A percentile compares a stretch with the other conserved stretches of the same genome.
phyloP scores from a whole-genome alignment of 2,329 filamentous ascomycete genomes.

The Aspergillus pseudotamarii region DNA sequence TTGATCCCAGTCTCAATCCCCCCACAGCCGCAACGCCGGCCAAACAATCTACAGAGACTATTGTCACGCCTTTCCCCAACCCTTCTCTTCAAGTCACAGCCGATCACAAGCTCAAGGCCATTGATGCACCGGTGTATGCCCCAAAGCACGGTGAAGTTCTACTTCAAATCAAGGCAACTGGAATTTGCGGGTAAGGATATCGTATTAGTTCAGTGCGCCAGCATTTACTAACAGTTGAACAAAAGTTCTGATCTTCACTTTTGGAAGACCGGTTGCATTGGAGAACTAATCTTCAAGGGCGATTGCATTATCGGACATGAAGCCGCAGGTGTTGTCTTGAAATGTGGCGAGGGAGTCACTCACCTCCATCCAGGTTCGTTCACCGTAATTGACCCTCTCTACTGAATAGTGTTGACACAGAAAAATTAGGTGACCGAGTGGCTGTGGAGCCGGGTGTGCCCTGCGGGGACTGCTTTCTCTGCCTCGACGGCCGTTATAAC shows the following conservation, averaged over 20 bases:
- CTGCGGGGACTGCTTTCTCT: conserved; percentile 63
- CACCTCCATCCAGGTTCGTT: conserved; percentile 50
- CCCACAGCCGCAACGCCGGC: not conserved
- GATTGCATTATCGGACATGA: conserved; percentile 70
- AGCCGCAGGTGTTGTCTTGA: conserved; percentile 62
- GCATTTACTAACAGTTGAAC: not conserved
- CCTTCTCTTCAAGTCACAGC: conserved; percentile 63
- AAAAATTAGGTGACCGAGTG: conserved; percentile 60
- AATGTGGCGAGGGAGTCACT: conserved; percentile 58
- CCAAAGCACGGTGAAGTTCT: conserved; percentile 60
- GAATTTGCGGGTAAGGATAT: conserved; percentile 60
- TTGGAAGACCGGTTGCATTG: conserved; percentile 67
- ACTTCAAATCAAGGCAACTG: conserved; percentile 64
- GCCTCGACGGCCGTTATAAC: conserved; percentile 63
- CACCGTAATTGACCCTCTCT: no score
- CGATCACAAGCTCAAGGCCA: conserved; percentile 60
- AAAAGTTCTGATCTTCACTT: conserved; percentile 67
- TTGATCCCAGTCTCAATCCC: not conserved
- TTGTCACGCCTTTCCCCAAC: conserved; percentile 40
- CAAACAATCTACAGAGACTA: not conserved
- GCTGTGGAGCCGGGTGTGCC: conserved; percentile 69
- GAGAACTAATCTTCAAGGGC: conserved; percentile 62
- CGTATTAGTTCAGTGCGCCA: not conserved
- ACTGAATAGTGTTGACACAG: not conserved
- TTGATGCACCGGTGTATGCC: conserved; percentile 59